These are phyloP conservation scores for Yarrowia galli DNA, from an alignment of 1,139 yeast genomes.

Conservation along the genomic window DNA sequence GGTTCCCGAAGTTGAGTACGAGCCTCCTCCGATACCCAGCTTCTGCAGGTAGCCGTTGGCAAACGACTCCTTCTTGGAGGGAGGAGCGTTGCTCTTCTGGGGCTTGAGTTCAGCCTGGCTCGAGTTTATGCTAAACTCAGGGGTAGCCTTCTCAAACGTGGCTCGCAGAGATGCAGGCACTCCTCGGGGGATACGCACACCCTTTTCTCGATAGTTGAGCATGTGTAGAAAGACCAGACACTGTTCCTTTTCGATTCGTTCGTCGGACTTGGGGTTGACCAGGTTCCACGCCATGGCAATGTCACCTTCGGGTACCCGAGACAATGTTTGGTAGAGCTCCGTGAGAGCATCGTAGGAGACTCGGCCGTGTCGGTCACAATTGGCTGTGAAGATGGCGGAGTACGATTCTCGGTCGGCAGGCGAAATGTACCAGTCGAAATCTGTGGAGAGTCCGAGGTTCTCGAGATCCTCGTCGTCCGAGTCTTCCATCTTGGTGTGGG, in stretches of 20 bases:
- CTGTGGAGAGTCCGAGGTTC: conserved; percentile 64
- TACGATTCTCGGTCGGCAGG: conserved; percentile 83
- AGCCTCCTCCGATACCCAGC: conserved; percentile 55
- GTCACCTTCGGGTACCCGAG: conserved; percentile 81
- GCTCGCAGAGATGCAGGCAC: conserved; percentile 94
- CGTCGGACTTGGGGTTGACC: conserved; percentile 86
- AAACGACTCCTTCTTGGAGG: conserved; percentile 55
- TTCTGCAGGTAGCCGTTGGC: conserved; percentile 58
- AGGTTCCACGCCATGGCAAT: conserved; percentile 94
- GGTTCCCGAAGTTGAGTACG: conserved; percentile 62
- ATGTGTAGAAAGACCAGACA: conserved; percentile 88
- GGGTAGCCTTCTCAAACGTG: conserved; percentile 84
- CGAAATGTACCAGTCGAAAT: conserved; percentile 95
- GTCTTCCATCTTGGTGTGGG: conserved; percentile 39
- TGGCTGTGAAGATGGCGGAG: conserved; percentile 76
- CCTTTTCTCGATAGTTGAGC: conserved; percentile 86
- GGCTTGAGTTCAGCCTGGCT: conserved; percentile 55
- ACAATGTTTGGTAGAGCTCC: conserved; percentile 71
- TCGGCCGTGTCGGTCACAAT: conserved; percentile 83
- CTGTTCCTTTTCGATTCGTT: conserved; percentile 93
- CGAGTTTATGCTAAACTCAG: conserved; percentile 72
- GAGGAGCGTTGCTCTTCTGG: conserved; percentile 38
- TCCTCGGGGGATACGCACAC: conserved; percentile 87
- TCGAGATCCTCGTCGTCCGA: conserved; percentile 60
- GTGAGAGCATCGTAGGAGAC: conserved; percentile 75